Evolutionary conservation across 352 stramenopile species (phyloP).

Genomic region (Globisporangium parvum): DNA sequence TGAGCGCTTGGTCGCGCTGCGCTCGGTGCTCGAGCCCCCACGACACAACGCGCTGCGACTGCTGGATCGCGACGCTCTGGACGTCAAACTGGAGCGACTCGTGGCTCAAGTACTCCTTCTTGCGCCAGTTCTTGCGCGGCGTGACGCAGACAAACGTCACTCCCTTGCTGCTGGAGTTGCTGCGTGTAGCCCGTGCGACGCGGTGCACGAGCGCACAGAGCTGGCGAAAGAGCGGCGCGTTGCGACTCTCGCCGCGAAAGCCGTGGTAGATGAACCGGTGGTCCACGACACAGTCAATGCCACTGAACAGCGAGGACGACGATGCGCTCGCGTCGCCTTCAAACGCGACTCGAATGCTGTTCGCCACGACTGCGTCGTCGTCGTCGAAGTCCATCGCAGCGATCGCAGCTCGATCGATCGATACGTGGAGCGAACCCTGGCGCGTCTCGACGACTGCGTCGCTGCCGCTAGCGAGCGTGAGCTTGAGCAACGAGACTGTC

Average conservation of each 20-base stretch:
- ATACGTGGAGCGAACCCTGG: too few species aligned
- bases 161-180: not conserved
- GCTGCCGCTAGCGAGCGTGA: not conserved
- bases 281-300: constrained; percentile 43
- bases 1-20: constrained; percentile 17
- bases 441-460: too few species aligned
- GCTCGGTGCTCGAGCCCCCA: constrained; percentile 4
- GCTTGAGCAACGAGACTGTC: constrained; percentile 3
- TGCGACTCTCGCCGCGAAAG: constrained; percentile 43
- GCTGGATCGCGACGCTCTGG: constrained; percentile 19
- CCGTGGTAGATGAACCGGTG: constrained; percentile 36
- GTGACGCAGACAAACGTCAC: constrained; percentile 36
- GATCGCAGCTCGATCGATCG: too few species aligned
- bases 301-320: not conserved
- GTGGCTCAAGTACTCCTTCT: constrained; percentile 49
- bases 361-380: constrained; percentile 5
- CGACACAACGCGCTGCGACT: not conserved
- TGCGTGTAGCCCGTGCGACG: constrained; percentile 15
- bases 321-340: constrained; percentile 9
- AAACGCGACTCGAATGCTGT: constrained; percentile 6
- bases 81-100: constrained; percentile 23
- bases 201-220: constrained; percentile 28
- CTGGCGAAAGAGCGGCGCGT: constrained; percentile 32
- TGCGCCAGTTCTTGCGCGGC: constrained; percentile 59
- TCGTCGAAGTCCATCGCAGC: not conserved